These are phyloP conservation scores for Hemileccinum rubropunctum DNA, from an alignment of 768 basidiomycete genomes.

Conservation along the genomic window DNA sequence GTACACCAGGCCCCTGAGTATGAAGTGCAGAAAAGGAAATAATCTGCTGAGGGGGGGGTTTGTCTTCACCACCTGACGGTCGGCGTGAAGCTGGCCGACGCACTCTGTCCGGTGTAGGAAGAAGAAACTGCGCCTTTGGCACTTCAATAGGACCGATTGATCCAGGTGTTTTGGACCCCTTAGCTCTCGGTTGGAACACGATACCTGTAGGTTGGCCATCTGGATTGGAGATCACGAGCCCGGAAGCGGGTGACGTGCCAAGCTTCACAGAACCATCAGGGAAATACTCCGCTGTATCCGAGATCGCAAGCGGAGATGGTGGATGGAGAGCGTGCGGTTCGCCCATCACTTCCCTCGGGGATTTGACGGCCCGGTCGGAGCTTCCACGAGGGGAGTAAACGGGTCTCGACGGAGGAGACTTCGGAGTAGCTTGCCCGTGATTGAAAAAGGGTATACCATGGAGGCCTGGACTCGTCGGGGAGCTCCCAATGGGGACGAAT, in stretches of 20 bases:
- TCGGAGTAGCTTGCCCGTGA: conserved; percentile 32
- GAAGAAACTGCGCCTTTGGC: conserved; percentile 39
- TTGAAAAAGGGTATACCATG: conserved; percentile 46
- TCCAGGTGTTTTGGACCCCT: conserved; percentile 37
- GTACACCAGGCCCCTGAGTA: conserved; percentile 9
- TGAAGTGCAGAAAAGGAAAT: conserved; percentile 32
- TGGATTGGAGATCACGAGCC: conserved; percentile 86
- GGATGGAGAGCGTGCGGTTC: conserved; percentile 44
- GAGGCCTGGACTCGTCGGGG: conserved; percentile 75
- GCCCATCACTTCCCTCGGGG: conserved; percentile 43
- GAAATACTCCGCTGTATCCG: conserved; percentile 70
- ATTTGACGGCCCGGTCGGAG: conserved; percentile 62
- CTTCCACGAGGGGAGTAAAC: conserved; percentile 48
- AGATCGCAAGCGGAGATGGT: conserved; percentile 67
- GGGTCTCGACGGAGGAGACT: conserved; percentile 44
- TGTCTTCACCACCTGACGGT: conserved; percentile 28
- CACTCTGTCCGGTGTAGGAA: conserved; percentile 26
- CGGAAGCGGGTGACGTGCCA: conserved; percentile 76
- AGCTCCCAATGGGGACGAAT: conserved; percentile 93
- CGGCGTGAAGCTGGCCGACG: conserved; percentile 28
- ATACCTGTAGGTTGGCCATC: conserved; percentile 95
- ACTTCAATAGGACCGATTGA: conserved; percentile 41
- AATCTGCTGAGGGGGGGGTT: conserved; percentile 20
- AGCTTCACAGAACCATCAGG: conserved; percentile 65
- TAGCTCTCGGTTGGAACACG: conserved; percentile 80